These are phyloP conservation scores for Cryptosporidium sp. DNA, from an alignment of 169 alveolate genomes.

Conservation along the genomic window DNA sequence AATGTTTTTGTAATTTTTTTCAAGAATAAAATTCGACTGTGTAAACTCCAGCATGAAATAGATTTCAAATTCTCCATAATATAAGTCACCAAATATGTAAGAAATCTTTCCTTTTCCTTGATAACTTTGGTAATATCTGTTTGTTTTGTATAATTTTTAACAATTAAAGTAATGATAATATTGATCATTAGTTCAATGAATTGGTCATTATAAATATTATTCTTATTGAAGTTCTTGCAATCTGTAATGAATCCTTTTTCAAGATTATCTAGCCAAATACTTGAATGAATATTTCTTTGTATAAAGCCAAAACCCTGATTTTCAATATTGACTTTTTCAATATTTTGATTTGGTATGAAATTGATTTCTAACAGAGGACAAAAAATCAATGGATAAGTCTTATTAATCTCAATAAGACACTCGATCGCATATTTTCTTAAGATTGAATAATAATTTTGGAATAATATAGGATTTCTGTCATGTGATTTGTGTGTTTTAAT, in stretches of 20 bases:
- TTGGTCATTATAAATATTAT: conserved; percentile 6
- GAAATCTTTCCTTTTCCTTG: conserved; percentile 48
- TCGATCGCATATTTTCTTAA: conserved; percentile 52
- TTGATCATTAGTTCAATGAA: conserved; percentile 36
- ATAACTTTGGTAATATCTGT: conserved; percentile 1
- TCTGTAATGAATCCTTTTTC: conserved; percentile 35
- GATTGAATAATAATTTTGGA: conserved; percentile 6
- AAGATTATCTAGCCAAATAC: conserved; percentile 58
- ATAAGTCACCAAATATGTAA: conserved; percentile 63
- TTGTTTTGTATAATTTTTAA: neutral
- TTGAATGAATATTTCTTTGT: conserved; percentile 28
- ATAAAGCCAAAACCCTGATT: conserved; percentile 2
- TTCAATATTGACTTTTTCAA: neutral
- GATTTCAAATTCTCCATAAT: conserved; percentile 58
- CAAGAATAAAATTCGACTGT: conserved; percentile 36
- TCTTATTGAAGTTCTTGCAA: conserved; percentile 13
- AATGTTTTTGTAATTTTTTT: conserved; percentile 31
- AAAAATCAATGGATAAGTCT: conserved; percentile 46
- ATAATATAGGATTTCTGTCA: conserved; percentile 2
- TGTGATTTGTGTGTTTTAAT: neutral
- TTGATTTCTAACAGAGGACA: conserved; percentile 22
- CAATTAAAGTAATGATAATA: conserved; percentile 3
- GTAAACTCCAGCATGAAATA: conserved; percentile 57
- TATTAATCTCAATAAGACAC: conserved; percentile 55
- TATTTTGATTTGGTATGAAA: neutral